Conservation (phyloP, 2,329 filamentous ascomycete species). For the Fusarium pininemorale region DNA sequence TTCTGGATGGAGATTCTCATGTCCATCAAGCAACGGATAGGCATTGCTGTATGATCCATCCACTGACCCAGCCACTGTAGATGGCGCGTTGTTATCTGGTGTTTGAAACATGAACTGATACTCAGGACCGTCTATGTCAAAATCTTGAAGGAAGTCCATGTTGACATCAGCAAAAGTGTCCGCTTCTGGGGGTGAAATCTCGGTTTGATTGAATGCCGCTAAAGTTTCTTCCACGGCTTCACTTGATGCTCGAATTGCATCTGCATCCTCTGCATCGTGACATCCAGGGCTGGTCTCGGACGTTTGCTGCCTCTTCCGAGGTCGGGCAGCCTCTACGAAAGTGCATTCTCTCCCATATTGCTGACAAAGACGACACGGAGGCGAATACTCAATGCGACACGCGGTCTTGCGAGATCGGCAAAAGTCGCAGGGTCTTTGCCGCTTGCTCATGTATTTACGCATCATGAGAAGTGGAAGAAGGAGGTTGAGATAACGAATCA, state of each 20-base stretch:
- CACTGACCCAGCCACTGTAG: accelerated
- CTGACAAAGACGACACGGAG: not conserved
- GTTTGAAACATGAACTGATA: conserved; percentile 10
- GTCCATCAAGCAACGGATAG: not conserved
- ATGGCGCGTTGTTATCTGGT: not conserved
- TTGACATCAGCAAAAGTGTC: not conserved
- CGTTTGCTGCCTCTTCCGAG: not conserved
- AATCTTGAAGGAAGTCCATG: conserved; percentile 4
- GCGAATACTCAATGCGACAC: not conserved
- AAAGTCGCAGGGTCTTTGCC: conserved; percentile 6
- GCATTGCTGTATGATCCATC: not conserved
- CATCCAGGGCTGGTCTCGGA: not conserved
- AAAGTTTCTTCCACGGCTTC: accelerated
- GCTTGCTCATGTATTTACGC: conserved; percentile 15
- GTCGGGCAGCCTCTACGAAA: not conserved
- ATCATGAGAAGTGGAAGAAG: not conserved
- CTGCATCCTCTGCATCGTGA: accelerated
- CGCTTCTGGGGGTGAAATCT: not conserved
- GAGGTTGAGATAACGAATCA: not conserved
- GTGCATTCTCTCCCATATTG: not conserved
- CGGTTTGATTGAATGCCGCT: accelerated
- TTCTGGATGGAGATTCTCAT: not conserved
- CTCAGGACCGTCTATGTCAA: not conserved
- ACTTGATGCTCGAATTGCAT: accelerated
- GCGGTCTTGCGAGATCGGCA: not conserved